phyloP scores from a whole-genome alignment of 176 grass and related monocot species.

The Saccharum spontaneum region DNA sequence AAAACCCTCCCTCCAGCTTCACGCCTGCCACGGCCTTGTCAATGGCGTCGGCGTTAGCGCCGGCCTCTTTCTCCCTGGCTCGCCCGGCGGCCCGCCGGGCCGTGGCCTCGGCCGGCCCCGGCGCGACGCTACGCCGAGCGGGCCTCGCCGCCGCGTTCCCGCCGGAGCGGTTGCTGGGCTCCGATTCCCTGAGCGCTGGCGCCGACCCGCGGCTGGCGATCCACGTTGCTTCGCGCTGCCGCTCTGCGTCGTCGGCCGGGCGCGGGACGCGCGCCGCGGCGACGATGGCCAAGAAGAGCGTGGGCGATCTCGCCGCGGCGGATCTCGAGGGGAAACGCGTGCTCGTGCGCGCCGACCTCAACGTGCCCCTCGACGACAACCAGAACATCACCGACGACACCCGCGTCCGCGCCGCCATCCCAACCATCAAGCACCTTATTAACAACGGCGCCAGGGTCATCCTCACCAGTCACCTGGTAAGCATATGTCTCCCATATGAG shows the following conservation, averaged over 20 bases:
- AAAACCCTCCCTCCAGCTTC: background rate
- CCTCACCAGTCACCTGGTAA: conserved; percentile 47
- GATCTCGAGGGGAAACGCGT: conserved; percentile 43
- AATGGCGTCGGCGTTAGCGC: conserved; percentile 18
- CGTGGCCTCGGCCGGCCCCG: background rate
- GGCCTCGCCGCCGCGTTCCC: conserved; percentile 4
- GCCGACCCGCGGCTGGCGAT: background rate
- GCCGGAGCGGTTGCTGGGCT: background rate
- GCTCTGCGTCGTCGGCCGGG: conserved; percentile 3
- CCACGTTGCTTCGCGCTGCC: background rate
- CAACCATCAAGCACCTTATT: conserved; percentile 47
- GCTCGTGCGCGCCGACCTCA: conserved; percentile 39
- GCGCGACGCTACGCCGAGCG: background rate
- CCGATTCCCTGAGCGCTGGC: background rate
- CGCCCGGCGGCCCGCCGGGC: background rate
- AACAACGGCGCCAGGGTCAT: conserved; percentile 44
- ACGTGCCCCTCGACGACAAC: conserved; percentile 45
- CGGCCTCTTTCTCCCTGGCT: conserved; percentile 14
- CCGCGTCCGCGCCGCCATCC: conserved; percentile 40
- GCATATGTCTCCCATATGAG: background rate
- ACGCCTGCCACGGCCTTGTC: background rate
- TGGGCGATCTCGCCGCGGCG: conserved; percentile 28
- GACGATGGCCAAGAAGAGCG: conserved; percentile 49
- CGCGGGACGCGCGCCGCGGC: conserved; percentile 27
- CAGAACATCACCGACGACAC: conserved; percentile 49